Evolutionary conservation across 192 early-diverging fungal genomes (phyloP), one percentile per base, ranked within the genome.

Genomic region (Coemansia sp.): DNA sequence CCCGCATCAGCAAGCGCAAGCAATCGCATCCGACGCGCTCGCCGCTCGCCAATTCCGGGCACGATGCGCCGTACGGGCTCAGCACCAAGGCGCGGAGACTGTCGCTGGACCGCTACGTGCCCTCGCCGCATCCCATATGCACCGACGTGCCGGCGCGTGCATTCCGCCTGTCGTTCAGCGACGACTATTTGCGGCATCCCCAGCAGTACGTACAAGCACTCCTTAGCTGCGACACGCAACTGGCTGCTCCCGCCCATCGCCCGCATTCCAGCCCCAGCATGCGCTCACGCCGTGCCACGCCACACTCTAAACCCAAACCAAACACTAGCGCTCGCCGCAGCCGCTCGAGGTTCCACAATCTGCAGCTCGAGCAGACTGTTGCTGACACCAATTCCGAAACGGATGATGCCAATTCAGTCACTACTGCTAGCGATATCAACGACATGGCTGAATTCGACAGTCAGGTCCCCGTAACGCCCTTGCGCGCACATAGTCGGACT

Each of bases 1-100:
- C 58, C 8, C 78, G 78, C 54, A 49, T 65, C 61, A 81, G 62
- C 69, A 81, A 81, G 65, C 78, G 78, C 69, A 81, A 81, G 69
- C 78, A 81, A 54, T 68, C 59, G n/a, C 78, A 50, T 11, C 78
- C 78, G 3, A 68, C 64, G 50, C 78, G 78, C 50, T 81, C 78
- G 20, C 78, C 73, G 38, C 55, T 65, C 20, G 63, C 69, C 13
- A 38, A 47, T 41, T 32, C 22, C 56, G 32, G 54, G 32, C 54
- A n/a, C 7, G 47, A 48, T 10, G 13, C 18, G 20, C 58, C 22
- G 2, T 22, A 29, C 27, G 39, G 38, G 22, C 26, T 16, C 56
- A 35, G 26, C 11, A 52, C 38, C 48, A 76, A 71, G 55, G 55
- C 74, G 29, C 66, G 75, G 38, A 29, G 75, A 22, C 55, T 78